Conservation (phyloP, 805 yeast genomes). For the Ascoidea asiatica region DNA sequence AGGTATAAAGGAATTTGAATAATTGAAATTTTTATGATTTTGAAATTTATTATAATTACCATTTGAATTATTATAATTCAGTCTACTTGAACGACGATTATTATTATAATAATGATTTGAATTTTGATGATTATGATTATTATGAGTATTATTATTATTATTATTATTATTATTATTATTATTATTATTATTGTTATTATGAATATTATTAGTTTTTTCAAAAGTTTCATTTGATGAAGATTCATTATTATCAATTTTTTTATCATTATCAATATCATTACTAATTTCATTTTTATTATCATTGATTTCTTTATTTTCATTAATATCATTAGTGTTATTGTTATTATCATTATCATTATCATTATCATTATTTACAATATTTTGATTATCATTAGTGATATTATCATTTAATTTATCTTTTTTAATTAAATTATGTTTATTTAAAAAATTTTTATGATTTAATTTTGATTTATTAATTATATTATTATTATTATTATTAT, state of each 20-base stretch:
- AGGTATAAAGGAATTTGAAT: too few relatives aligned
- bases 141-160: neutral
- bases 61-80: neutral
- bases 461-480: too few relatives aligned
- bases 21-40: neutral
- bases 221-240: neutral
- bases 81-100: neutral
- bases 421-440: neutral
- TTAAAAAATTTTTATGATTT: too few relatives aligned
- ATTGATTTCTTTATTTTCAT: too few relatives aligned
- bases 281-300: neutral
- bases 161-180: too few relatives aligned
- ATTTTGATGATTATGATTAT: too few relatives aligned
- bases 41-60: neutral
- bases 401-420: neutral
- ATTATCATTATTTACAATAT: neutral
- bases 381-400: neutral
- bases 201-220: neutral
- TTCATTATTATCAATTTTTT: too few relatives aligned
- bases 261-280: neutral
- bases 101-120: too few relatives aligned
- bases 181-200: too few relatives aligned
- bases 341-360: neutral
- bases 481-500: neutral
- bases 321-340: neutral